Base-by-base conservation (phyloP, 1,139 yeast genomes). In the Yamadazyma triangularis region DNA sequence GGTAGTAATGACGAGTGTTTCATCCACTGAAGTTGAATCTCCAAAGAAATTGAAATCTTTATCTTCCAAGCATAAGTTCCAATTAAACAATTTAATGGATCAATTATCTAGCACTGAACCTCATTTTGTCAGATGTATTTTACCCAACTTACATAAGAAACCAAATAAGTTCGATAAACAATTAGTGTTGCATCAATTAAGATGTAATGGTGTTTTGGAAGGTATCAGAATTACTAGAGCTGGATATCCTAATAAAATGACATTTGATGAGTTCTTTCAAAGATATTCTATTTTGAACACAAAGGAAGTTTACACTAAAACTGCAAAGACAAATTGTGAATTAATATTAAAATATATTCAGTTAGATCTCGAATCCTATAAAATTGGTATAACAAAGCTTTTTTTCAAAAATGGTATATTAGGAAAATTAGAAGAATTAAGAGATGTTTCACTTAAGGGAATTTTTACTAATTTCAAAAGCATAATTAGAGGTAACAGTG, bases 161-260 rank as follows among this genome's bases (percentile, higher is more conserved):
- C 79, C 96, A 0, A 75, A 73, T 28, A 64, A 69, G 29, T 83
- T 91, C 48, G 89, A 88, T 47, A 86, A 83, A 47, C 63, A 60
- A 19, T 62, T 93, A 24, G 95, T 93, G 4, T 64, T 91, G 30
- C 91, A 85, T 38, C 99, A 93, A 58, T 68, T 93, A 38, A 71
- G 96, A 40, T 93, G 97, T 53, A 93, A 93, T 53, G 99, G 99
- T 71, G 99, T 93, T 10, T 63, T 93, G 30, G 99, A 93, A 64
- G 99, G 99, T 41, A 93, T 93, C 26, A 73, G 98, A 57, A 91
- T 93, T 40, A 95, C 97, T 0, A 72, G 99, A 42, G 89, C 96
- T 11, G 99, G 99, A 3, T 93, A 84, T 53, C 98, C 99, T 2
- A 93, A 93, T 56, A 74, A 96, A 44, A 75, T 91, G 53, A 75